Base-by-base conservation (phyloP, 768 basidiomycete genomes). In the Serendipita sp. region DNA sequence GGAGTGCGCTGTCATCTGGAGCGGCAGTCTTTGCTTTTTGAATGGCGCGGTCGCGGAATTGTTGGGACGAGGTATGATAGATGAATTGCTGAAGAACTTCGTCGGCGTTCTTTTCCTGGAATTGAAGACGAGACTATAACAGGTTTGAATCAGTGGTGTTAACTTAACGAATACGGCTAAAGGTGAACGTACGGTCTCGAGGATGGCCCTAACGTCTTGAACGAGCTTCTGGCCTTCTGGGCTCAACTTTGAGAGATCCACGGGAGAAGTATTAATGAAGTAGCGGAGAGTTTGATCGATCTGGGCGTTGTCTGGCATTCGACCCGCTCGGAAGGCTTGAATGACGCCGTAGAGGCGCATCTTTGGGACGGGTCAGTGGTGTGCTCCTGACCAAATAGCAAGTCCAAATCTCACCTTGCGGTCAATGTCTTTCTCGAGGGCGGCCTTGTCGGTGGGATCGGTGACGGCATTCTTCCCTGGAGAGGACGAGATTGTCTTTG, bases 1-100 rank as follows among this genome's bases (percentile, higher is more conserved):
- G 77, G n/a, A 82, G 80, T 64, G 74, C 68, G 35, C 73, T 70
- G 65, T 73, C 76, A 65, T 68, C 72, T 28, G 77, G 73, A 64
- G 77, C 78, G 28, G 56, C 56, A 47, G 73, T 75, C 74, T 79
- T 80, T 44, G 72, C 70, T 66, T 76, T 72, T 64, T 72, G 76
- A 46, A 78, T 70, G 63, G 80, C 72, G 18, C 85, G 75, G 44
- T 81, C 80, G 38, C 81, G 76, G 1, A 60, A 60, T 38, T 60
- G 56, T 36, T 60, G 56, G n/a, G 56, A 60, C 16, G 56, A 60
- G 56, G 89, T 90, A 66, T 85, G 81, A 87, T 87, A 93, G 45
- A 94, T 74, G 69, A 95, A 94, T 70, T 89, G 86, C 74, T 97
- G 95, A 73, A 96, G 79, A 45, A 97, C 80, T 76, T 97, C 92